Evolutionary conservation across 2,329 filamentous ascomycete species (phyloP).

Genomic region (Aspergillus cejpii): DNA sequence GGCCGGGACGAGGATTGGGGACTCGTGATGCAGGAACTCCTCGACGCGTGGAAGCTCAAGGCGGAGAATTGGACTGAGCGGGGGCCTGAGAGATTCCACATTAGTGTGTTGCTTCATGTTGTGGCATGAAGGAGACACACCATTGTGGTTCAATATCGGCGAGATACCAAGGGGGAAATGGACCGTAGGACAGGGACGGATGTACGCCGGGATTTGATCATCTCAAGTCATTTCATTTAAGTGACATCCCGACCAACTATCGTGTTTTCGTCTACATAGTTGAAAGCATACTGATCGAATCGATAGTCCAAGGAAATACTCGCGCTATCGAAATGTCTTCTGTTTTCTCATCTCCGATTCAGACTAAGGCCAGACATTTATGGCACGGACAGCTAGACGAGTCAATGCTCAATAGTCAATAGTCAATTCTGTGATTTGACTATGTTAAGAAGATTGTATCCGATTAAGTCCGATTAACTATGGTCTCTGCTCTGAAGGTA

Average conservation of each 20-base stretch:
- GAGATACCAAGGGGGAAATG: not conserved
- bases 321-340: no score
- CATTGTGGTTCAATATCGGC: not conserved
- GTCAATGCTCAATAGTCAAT: no score
- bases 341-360: no score
- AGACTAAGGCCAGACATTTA: no score
- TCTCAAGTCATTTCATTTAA: no score
- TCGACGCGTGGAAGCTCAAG: constrained; percentile 12
- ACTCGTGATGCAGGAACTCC: constrained; percentile 9
- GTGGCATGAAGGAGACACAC: not conserved
- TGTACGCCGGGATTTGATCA: not conserved
- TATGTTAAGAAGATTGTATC: no score
- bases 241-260: no score
- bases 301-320: not conserved
- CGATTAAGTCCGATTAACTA: no score
- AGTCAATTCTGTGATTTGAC: no score
- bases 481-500: no score
- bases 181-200: not conserved
- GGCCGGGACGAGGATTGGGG: constrained; percentile 15
- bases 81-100: constrained; percentile 6
- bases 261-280: no score
- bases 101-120: constrained; percentile 16
- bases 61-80: not conserved
- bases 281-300: not conserved
- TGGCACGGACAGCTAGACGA: no score